Evolutionary conservation across 2,329 filamentous ascomycete genomes (phyloP).

Genomic region (Colletotrichum sojae): DNA sequence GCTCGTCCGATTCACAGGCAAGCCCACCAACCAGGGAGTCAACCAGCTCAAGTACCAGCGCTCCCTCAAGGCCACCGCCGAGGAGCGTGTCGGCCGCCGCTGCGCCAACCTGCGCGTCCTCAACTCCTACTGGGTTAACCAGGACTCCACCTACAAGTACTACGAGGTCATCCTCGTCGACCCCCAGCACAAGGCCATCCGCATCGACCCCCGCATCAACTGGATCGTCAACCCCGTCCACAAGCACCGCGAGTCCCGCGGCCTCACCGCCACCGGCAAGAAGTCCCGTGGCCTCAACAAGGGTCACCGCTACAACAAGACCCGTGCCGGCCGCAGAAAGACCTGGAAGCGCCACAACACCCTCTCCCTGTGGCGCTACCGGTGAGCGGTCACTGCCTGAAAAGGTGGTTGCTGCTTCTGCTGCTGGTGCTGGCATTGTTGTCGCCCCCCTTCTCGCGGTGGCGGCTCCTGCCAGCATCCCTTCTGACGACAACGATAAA

Average conservation of each 20-base stretch:
- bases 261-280: conserved; percentile 99
- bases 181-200: conserved; percentile 99
- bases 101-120: conserved; percentile 99
- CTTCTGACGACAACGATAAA: conserved; percentile 24
- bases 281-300: conserved; percentile 99
- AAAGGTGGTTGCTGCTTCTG: conserved; percentile 20
- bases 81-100: conserved; percentile 99
- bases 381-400: conserved; percentile 67
- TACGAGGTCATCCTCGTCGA: conserved; percentile 99
- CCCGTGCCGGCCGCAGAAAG: conserved; percentile 96
- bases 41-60: conserved; percentile 99
- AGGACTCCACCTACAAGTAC: conserved; percentile 99
- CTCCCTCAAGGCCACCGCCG: conserved; percentile 96
- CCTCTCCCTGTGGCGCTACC: conserved; percentile 98
- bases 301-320: conserved; percentile 99
- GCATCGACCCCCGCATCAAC: conserved; percentile 99
- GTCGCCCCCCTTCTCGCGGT: no score
- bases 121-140: conserved; percentile 99
- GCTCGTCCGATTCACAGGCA: conserved; percentile 73
- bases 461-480: neutral
- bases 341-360: conserved; percentile 99
- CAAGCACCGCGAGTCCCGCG: conserved; percentile 99
- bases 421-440: neutral
- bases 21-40: conserved; percentile 99
- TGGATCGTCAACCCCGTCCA: conserved; percentile 99